Percentiles rank a stretch among this genome's conserved stretches.
phyloP scores from a whole-genome alignment of 331 rosid species.

The Dryas integrifolia region DNA sequence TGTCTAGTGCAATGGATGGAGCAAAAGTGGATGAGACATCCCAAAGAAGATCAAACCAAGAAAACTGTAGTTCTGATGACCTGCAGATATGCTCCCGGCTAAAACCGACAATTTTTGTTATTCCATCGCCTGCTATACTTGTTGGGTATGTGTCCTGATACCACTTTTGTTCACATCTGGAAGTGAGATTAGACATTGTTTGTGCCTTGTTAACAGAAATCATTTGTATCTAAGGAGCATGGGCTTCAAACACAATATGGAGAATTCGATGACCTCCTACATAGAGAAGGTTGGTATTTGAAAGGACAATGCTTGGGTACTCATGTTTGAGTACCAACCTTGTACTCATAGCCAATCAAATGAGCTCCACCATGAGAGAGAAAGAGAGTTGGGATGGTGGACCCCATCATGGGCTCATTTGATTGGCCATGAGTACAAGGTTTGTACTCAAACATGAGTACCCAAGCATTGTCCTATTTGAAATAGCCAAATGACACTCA shows the following conservation, averaged over 20 bases:
- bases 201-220: neutral
- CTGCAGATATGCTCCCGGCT: slow-evolving; percentile 59
- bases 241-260: neutral
- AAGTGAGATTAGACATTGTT: neutral
- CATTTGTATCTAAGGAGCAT: neutral
- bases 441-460: too few relatives aligned
- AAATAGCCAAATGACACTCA: neutral
- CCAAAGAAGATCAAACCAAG: slow-evolving; percentile 82
- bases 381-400: too few relatives aligned
- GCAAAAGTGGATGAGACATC: slow-evolving; percentile 71
- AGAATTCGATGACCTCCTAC: neutral
- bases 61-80: slow-evolving; percentile 68
- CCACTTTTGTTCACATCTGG: slow-evolving; percentile 8
- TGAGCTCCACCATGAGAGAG: too few relatives aligned
- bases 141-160: slow-evolving; percentile 68
- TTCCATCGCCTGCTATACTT: slow-evolving; percentile 90
- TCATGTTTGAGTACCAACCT: too few relatives aligned
- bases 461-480: too few relatives aligned
- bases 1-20: slow-evolving; percentile 56
- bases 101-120: slow-evolving; percentile 73
- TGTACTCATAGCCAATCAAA: too few relatives aligned
- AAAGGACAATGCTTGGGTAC: too few relatives aligned
- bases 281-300: neutral
- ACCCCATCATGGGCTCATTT: too few relatives aligned
- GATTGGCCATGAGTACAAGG: too few relatives aligned